Evolutionary conservation across 768 basidiomycete species (phyloP), one percentile per base, ranked within the genome.

Genomic region (Mycena latifolia): DNA sequence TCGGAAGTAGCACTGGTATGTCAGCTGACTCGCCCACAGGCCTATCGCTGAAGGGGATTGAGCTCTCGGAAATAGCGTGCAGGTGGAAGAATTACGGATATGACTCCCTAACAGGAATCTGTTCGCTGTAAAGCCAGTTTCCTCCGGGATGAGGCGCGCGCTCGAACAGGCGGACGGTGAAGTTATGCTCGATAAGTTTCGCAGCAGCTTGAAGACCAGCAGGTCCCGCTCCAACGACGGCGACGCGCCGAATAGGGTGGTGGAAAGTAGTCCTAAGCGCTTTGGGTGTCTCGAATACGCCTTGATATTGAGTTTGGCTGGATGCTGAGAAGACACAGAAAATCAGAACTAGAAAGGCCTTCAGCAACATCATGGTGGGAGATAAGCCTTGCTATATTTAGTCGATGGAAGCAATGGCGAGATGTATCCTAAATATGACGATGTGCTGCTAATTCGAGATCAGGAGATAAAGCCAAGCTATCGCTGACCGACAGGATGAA

Each of bases 101-200:
- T 14, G 69, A 37, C 39, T 70, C 69, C 33, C 69, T 39, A 3
- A 66, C 51, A 15, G 72, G 70, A n/a, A 57, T 65, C 25, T 73
- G 69, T 18, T 67, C 66, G 22, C 69, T 72, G 50, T 72, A 70
- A 52, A 61, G 65, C 72, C 72, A 72, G 64, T 70, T 72, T 8
- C 72, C 72, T 5, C 72, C 69, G 1, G 72, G 72, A 20, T 50
- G 55, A 3, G 65, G 69, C 12, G 63, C 58, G 22, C 64, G 68
- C 31, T 66, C 69, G 24, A 66, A 66, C 31, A 70, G 46, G 24
- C 67, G 63, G 24, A 69, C 67, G 7, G 52, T 54, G 37, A 66
- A 66, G 52, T 66, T 66, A 47, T 66, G 58, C 25, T 66, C 64
- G n/a, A 70, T 22, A 25, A 71, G 65, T 18, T 60, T 41, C 20